Evolutionary conservation across 176 grass and related monocot species (phyloP).

Genomic region (Bolboschoenus planiculmis): DNA sequence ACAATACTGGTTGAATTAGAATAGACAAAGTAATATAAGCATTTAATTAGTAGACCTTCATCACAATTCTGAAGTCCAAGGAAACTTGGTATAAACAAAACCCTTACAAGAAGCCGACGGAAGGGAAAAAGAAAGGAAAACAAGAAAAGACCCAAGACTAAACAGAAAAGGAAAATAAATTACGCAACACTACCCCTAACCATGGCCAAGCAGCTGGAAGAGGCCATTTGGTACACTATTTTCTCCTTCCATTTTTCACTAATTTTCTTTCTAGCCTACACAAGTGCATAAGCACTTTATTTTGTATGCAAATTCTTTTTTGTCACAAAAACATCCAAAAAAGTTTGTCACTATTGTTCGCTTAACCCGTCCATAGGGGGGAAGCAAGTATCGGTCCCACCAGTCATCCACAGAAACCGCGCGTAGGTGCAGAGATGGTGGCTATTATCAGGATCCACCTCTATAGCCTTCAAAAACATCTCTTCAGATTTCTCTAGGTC

Average conservation of each 20-base stretch:
- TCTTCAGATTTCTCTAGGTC: conserved; percentile 58
- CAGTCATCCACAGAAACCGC: conserved; percentile 76
- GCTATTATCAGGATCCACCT: conserved; percentile 54
- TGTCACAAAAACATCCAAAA: background rate
- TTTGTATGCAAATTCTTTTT: background rate
- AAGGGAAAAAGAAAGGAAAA: background rate
- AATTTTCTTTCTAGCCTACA: background rate
- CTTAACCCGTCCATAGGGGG: background rate
- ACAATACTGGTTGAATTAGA: background rate
- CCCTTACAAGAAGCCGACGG: background rate
- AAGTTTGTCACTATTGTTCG: background rate
- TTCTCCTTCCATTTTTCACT: conserved; percentile 5
- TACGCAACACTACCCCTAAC: conserved; percentile 1
- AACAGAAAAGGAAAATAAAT: background rate
- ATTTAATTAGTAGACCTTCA: background rate
- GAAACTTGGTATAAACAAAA: conserved; percentile 4
- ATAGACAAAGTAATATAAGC: background rate
- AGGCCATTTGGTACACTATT: conserved; percentile 2
- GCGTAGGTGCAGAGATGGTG: conserved; percentile 52
- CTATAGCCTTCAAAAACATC: conserved; percentile 57
- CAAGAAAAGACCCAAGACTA: background rate
- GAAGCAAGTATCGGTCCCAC: conserved; percentile 59
- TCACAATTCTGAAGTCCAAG: background rate
- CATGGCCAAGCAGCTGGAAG: background rate
- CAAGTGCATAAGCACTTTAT: background rate